Evolutionary conservation across 2,329 filamentous ascomycete species (phyloP).

Genomic region (Leptoxyphium fumago): DNA sequence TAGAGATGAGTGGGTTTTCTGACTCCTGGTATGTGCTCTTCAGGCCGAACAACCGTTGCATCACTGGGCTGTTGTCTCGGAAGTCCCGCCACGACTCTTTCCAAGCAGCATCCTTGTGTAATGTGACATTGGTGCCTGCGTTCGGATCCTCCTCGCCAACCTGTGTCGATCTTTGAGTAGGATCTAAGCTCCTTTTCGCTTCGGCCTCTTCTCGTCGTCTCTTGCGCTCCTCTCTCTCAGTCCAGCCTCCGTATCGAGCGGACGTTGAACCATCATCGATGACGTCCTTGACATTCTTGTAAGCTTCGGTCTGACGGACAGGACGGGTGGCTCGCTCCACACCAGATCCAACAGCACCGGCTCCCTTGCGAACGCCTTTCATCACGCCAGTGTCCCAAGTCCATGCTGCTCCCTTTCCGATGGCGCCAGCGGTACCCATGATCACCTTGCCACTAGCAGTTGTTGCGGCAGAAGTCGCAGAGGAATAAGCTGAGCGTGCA

Average conservation of each 20-base stretch:
- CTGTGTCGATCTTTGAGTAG: conserved; percentile 35
- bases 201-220: conserved; percentile 63
- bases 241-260: conserved; percentile 89
- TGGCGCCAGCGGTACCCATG: conserved; percentile 69
- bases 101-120: conserved; percentile 96
- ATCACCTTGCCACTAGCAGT: conserved; percentile 65
- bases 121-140: conserved; percentile 81
- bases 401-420: conserved; percentile 86
- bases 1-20: conserved; percentile 87
- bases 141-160: conserved; percentile 75
- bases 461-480: conserved; percentile 69
- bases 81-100: conserved; percentile 98
- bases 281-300: conserved; percentile 81
- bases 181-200: conserved; percentile 39
- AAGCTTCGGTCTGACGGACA: conserved; percentile 86
- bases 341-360: conserved; percentile 69
- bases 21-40: conserved; percentile 88
- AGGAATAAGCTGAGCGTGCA: conserved; percentile 73
- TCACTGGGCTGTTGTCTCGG: conserved; percentile 73
- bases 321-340: conserved; percentile 92
- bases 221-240: conserved; percentile 86
- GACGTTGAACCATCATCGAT: conserved; percentile 87
- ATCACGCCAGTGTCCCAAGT: conserved; percentile 94
- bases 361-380: conserved; percentile 77
- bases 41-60: conserved; percentile 76